A percentile compares a stretch with the other conserved stretches of the same genome.
phyloP scores from a whole-genome alignment of 768 basidiomycete species.

The Dioszegia aurantiaca region DNA sequence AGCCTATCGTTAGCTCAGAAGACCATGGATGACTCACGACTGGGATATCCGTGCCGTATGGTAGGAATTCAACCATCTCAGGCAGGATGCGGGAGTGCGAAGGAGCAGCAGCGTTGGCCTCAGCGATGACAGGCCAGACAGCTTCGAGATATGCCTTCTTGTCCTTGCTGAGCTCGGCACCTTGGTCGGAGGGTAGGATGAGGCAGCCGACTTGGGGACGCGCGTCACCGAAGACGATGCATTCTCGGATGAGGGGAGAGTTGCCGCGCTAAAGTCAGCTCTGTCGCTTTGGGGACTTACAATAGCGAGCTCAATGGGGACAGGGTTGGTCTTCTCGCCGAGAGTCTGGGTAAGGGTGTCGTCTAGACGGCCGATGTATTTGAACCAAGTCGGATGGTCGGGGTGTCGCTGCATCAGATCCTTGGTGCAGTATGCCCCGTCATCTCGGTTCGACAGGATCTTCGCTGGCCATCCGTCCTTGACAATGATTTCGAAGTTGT shows the following conservation, averaged over 20 bases:
- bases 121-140: constrained; percentile 57
- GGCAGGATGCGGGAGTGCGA: constrained; percentile 59
- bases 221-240: constrained; percentile 60
- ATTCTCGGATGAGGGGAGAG: constrained; percentile 57
- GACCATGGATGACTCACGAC: constrained; percentile 26
- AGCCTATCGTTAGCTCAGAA: constrained; percentile 45
- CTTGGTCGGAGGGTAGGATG: constrained; percentile 57
- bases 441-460: constrained; percentile 58
- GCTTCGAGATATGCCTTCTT: constrained; percentile 52
- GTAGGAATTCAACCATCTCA: constrained; percentile 59
- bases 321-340: constrained; percentile 63
- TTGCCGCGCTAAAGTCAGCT: constrained; percentile 53
- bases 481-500: constrained; percentile 58
- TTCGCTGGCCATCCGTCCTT: constrained; percentile 60
- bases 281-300: constrained; percentile 22
- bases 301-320: constrained; percentile 60
- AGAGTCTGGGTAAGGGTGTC: constrained; percentile 57
- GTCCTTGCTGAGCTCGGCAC: constrained; percentile 43
- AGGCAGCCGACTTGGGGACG: constrained; percentile 59
- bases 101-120: constrained; percentile 60
- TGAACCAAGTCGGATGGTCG: constrained; percentile 54
- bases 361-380: constrained; percentile 60
- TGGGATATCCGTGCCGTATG: constrained; percentile 57
- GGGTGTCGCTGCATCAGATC: constrained; percentile 60
- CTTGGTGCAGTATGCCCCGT: constrained; percentile 61